Conservation (phyloP, 2,329 filamentous ascomycete genomes). For the Samsoniella hepiali region DNA sequence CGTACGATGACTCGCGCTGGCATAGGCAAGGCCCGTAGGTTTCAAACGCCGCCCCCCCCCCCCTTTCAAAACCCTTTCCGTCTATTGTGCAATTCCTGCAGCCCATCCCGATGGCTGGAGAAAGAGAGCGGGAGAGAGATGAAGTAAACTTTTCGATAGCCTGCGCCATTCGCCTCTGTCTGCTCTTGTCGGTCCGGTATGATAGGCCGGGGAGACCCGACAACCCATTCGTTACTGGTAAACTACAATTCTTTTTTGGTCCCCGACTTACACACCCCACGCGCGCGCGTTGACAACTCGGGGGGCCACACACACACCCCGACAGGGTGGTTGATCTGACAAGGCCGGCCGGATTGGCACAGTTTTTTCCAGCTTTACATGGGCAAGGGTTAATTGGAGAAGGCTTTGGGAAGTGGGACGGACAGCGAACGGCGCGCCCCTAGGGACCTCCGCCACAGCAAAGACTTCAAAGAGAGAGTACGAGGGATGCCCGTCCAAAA, state of each 20-base stretch:
- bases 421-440: too few species aligned
- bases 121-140: too few species aligned
- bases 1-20: slow-evolving; percentile 9
- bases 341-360: not conserved
- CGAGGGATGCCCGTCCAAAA: not conserved
- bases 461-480: not conserved
- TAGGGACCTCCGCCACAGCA: too few species aligned
- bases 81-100: not conserved
- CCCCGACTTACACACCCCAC: too few species aligned
- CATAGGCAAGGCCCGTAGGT: not conserved
- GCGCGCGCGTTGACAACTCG: too few species aligned
- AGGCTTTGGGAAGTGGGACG: not conserved
- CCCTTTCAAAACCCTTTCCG: too few species aligned
- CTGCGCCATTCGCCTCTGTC: too few species aligned
- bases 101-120: not conserved
- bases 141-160: too few species aligned
- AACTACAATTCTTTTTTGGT: not conserved
- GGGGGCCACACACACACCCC: too few species aligned
- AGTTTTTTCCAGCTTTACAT: slow-evolving; percentile 12
- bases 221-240: too few species aligned
- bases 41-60: not conserved
- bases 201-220: not conserved
- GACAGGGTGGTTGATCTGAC: not conserved
- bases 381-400: not conserved
- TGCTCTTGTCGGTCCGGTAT: too few species aligned